A percentile compares a stretch with the other conserved stretches of the same genome.
phyloP scores from a whole-genome alignment of 768 basidiomycete genomes.

The Pleurotus cornucopiae region DNA sequence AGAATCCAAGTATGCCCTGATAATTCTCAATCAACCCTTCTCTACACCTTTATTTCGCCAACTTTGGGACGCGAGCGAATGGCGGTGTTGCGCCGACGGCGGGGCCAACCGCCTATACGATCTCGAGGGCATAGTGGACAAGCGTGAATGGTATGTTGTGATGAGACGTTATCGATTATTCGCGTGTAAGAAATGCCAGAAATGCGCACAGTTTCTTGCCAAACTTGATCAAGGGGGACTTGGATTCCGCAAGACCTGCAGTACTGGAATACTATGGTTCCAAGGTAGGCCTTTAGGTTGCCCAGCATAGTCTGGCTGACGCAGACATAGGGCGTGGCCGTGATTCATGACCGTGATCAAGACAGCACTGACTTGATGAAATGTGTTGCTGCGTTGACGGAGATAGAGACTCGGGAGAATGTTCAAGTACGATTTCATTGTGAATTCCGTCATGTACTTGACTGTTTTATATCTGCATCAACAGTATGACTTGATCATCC shows the following conservation, averaged over 20 bases:
- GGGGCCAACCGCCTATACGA: conserved; percentile 86
- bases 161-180: neutral
- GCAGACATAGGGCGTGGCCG: conserved; percentile 52
- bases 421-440: conserved; percentile 25
- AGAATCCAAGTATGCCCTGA: conserved; percentile 46
- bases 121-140: conserved; percentile 15
- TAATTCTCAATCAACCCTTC: conserved; percentile 92
- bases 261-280: conserved; percentile 65
- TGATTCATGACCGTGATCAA: conserved; percentile 68
- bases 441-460: conserved; percentile 13
- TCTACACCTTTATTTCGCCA: conserved; percentile 53
- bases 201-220: conserved; percentile 59
- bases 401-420: conserved; percentile 41
- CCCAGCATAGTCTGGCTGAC: neutral
- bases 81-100: conserved; percentile 80
- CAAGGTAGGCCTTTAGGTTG: conserved; percentile 35
- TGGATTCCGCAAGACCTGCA: conserved; percentile 82
- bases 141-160: neutral
- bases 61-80: conserved; percentile 50
- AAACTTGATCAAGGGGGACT: conserved; percentile 87
- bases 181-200: neutral
- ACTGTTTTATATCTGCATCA: conserved; percentile 14
- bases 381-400: conserved; percentile 63
- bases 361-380: conserved; percentile 96
- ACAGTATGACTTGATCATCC: conserved; percentile 68